Evolutionary conservation across 2,329 filamentous ascomycete species (phyloP).

Genomic region (Paraconiothyrium sp.): DNA sequence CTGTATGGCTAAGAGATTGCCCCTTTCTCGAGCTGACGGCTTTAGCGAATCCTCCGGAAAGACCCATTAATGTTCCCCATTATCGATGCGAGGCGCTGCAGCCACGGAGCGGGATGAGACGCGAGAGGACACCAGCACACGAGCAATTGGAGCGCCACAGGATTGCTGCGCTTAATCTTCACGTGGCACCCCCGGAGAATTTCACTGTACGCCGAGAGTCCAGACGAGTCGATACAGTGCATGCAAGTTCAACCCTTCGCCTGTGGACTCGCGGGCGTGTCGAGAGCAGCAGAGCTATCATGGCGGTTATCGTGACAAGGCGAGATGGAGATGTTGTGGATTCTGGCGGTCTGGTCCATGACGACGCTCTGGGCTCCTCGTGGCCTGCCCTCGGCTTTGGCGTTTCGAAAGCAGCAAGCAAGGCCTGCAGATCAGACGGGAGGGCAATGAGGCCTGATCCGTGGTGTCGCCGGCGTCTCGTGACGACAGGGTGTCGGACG

Average conservation of each 20-base stretch:
- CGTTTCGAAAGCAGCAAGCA: conserved; percentile 34
- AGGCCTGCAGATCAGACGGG: conserved; percentile 39
- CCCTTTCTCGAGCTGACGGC: not conserved
- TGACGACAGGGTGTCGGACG: conserved; percentile 22
- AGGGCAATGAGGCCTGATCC: conserved; percentile 25
- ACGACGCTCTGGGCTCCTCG: conserved; percentile 2
- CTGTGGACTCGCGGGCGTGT: not conserved
- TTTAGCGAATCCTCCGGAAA: conserved; percentile 2
- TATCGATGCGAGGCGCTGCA: not conserved
- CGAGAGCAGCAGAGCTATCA: not conserved
- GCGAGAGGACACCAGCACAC: not conserved
- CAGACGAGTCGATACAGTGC: not conserved
- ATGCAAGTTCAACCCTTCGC: no score
- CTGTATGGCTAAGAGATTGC: not conserved
- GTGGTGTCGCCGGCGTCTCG: conserved; percentile 30
- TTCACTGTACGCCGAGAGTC: not conserved
- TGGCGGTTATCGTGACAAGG: not conserved
- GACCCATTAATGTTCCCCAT: not conserved
- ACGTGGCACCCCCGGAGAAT: not conserved
- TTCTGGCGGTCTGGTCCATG: conserved; percentile 3
- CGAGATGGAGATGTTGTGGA: not conserved
- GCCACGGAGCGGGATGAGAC: not conserved
- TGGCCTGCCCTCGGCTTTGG: conserved; percentile 19
- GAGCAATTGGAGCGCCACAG: conserved; percentile 2
- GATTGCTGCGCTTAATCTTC: not conserved